Evolutionary conservation across 805 yeast species (phyloP).

Genomic region (Kurtzmaniella fragi): DNA sequence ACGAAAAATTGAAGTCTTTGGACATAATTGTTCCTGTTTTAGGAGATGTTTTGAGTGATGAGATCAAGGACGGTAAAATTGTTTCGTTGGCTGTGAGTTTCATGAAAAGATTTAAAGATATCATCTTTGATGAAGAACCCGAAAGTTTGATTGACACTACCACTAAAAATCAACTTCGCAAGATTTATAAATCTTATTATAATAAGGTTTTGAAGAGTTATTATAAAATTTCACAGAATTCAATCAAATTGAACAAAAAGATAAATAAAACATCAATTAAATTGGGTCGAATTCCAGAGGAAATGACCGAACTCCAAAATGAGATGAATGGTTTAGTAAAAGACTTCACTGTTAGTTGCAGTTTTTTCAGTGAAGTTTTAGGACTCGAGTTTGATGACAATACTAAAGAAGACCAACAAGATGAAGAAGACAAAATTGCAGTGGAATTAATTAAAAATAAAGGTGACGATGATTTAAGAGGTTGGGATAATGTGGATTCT

Average conservation of each 20-base stretch:
- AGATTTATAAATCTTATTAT: no score
- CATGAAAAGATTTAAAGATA: conserved; percentile 39
- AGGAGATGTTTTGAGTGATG: conserved; percentile 24
- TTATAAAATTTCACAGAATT: no score
- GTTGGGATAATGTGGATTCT: conserved; percentile 68
- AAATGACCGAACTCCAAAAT: conserved; percentile 31
- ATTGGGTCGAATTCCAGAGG: conserved; percentile 56
- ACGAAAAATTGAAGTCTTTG: conserved; percentile 12
- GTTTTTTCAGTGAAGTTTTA: conserved; percentile 20
- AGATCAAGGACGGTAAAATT: conserved; percentile 23
- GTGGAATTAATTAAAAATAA: conserved; percentile 20
- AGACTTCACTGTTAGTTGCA: conserved; percentile 39
- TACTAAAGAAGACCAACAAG: conserved; percentile 2
- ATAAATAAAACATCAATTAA: conserved; percentile 56
- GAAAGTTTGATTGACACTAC: conserved; percentile 18
- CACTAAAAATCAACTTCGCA: conserved; percentile 19
- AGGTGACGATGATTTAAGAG: conserved; percentile 21
- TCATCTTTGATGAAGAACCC: conserved; percentile 21
- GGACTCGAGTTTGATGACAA: conserved; percentile 16
- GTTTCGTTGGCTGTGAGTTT: conserved; percentile 43
- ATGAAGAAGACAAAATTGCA: conserved; percentile 8
- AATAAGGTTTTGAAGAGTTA: no score
- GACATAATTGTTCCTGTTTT: conserved; percentile 17
- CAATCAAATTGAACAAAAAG: conserved; percentile 24
- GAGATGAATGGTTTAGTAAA: conserved; percentile 32